These are phyloP conservation scores for Penicillium parvum DNA, from an alignment of 495 filamentous ascomycete species.

Conservation along the genomic window DNA sequence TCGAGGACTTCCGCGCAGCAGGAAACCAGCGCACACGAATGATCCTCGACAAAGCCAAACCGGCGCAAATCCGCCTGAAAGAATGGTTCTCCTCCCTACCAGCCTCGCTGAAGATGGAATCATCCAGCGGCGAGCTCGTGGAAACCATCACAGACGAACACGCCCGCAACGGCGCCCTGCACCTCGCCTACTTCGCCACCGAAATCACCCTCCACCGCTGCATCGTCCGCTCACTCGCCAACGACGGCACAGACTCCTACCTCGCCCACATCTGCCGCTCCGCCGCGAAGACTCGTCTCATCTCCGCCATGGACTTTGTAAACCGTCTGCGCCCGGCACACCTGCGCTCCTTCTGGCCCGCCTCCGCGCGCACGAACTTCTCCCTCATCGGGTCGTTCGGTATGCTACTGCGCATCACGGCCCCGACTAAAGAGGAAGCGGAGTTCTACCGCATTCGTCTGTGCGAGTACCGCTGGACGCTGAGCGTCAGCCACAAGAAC, in stretches of 20 bases:
- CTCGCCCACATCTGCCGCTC: slow-evolving; percentile 93
- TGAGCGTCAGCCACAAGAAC: slow-evolving; percentile 77
- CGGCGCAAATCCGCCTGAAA: slow-evolving; percentile 55
- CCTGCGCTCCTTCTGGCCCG: slow-evolving; percentile 55
- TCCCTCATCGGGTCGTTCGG: slow-evolving; percentile 53
- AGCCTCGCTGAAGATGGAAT: slow-evolving; percentile 50
- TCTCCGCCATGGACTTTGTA: slow-evolving; percentile 55
- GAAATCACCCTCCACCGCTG: slow-evolving; percentile 59
- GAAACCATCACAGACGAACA: slow-evolving; percentile 39
- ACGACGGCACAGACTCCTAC: slow-evolving; percentile 43
- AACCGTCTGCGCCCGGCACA: slow-evolving; percentile 52
- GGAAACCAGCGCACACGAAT: slow-evolving; percentile 48
- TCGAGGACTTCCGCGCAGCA: slow-evolving; percentile 47
- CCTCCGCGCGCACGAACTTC: slow-evolving; percentile 50
- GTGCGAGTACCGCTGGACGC: slow-evolving; percentile 89
- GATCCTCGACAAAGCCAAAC: slow-evolving; percentile 58
- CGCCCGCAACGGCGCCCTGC: slow-evolving; percentile 49
- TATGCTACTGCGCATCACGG: slow-evolving; percentile 76
- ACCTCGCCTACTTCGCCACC: slow-evolving; percentile 57
- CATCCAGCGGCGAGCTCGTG: slow-evolving; percentile 36
- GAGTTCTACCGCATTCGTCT: slow-evolving; percentile 90
- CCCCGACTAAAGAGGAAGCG: slow-evolving; percentile 81
- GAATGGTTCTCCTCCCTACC: slow-evolving; percentile 56
- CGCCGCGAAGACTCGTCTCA: slow-evolving; percentile 59
- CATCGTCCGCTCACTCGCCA: slow-evolving; percentile 51